Conservation (phyloP, 2,329 filamentous ascomycete genomes). For the Cercospora beticola region DNA sequence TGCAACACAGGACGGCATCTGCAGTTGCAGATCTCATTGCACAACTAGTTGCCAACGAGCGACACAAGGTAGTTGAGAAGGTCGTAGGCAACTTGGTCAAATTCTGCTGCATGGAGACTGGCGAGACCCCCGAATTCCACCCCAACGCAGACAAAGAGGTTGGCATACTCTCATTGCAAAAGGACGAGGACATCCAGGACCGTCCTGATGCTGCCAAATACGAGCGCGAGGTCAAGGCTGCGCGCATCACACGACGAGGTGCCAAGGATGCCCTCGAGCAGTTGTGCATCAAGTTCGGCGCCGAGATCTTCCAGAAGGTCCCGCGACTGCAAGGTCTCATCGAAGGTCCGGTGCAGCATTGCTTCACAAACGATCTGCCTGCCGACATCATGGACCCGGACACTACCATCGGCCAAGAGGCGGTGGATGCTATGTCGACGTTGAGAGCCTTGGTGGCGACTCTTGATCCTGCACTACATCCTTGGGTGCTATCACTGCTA, state of each 20-base stretch:
- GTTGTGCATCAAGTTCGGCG: conserved; percentile 74
- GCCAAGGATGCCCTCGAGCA: conserved; percentile 94
- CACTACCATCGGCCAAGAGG: conserved; percentile 78
- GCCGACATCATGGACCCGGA: conserved; percentile 71
- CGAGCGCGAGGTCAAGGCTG: conserved; percentile 83
- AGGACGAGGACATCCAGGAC: conserved; percentile 93
- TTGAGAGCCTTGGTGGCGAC: conserved; percentile 92
- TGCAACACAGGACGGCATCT: conserved; percentile 81
- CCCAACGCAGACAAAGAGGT: conserved; percentile 76
- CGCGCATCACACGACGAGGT: conserved; percentile 84
- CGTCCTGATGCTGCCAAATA: conserved; percentile 88
- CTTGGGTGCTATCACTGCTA: conserved; percentile 79
- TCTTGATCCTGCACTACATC: conserved; percentile 69
- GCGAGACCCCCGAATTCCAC: conserved; percentile 92
- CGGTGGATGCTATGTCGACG: conserved; percentile 90
- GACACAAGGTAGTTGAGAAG: conserved; percentile 87
- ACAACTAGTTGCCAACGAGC: conserved; percentile 75
- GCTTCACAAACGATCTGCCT: conserved; percentile 69
- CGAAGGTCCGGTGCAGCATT: conserved; percentile 72
- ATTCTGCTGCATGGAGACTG: conserved; percentile 96
- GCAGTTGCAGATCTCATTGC: conserved; percentile 85
- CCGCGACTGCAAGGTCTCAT: conserved; percentile 80
- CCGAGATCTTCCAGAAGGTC: conserved; percentile 74
- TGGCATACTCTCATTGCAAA: conserved; percentile 87
- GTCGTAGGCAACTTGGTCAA: conserved; percentile 94